phyloP scores from a whole-genome alignment of 192 early-diverging fungal species.

The Pilaira anomala region DNA sequence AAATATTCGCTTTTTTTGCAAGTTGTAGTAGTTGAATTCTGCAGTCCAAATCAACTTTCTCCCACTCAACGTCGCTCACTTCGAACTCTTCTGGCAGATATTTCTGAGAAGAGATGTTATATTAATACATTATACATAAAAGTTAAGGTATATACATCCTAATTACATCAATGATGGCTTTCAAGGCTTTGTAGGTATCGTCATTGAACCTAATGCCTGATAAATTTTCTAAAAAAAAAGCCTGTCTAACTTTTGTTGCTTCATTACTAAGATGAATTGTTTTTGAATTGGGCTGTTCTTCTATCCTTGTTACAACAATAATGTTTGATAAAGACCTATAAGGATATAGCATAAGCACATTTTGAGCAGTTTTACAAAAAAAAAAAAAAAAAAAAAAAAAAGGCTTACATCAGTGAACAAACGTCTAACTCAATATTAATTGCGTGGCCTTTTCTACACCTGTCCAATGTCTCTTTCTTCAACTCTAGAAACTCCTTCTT shows the following conservation, averaged over 20 bases:
- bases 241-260: constrained; percentile 1
- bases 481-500: constrained; percentile 11
- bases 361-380: constrained; percentile 8
- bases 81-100: constrained; percentile 8
- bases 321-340: constrained; percentile 13
- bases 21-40: too few species aligned
- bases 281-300: constrained; percentile 5
- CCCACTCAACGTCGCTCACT: constrained; percentile 3
- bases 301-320: constrained; percentile 5
- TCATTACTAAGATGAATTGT: constrained; percentile 5
- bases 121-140: constrained; percentile 14
- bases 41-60: background rate
- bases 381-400: constrained; percentile 9
- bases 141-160: background rate
- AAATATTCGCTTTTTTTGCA: constrained; percentile 7
- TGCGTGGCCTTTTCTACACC: constrained; percentile 5
- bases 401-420: background rate
- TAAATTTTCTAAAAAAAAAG: constrained; percentile 8
- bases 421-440: constrained; percentile 6
- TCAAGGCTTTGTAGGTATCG: constrained; percentile 5
- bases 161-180: constrained; percentile 14
- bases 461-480: constrained; percentile 9
- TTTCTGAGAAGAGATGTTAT: constrained; percentile 8
- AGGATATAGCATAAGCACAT: constrained; percentile 4
- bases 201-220: constrained; percentile 11